Base-by-base conservation (phyloP, 208 protist species). In the Trypanosoma vivax region DNA sequence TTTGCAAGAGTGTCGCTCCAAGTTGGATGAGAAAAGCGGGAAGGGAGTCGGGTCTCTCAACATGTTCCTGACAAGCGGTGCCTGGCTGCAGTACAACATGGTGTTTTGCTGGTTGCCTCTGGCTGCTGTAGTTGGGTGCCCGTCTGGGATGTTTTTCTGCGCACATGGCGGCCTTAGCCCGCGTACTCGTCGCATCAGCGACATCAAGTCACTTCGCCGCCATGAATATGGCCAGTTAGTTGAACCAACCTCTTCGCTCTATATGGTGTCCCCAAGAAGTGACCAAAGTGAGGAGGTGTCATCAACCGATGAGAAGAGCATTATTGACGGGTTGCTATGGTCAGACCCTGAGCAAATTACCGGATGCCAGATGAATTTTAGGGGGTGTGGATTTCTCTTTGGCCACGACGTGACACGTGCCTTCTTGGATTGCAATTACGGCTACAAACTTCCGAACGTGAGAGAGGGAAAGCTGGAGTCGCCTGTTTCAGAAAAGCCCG, bases 271-370 rank as follows among this genome's bases (percentile, higher is more conserved):
- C 3, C 29, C 52, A 28, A 46, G 14, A 23, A 19, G 31, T 19
- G 47, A 39, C 3, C n/a, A 21, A 1, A 27, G 46, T 24, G 27
- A 14, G 25, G 47, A 47, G 28, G 21, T 34, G 11, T 45, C 50
- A 1, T 4, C 41, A 13, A 25, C 49, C 13, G 54, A 66, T n/a
- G 96, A 99, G 52, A 83, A 58, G 28, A 87, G 95, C 9, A 81
- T 99, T 27, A 83, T 99, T 3, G 99, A 98, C 75, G 99, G 99
- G 28, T 76, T 99, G 13, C 71, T 99, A 3, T 99, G 99, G 98
- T 97, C 95, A 1, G 98, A 99, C 71, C 98, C 99, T 6, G 88
- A 95, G 0, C 29, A 75, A 35, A 24, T 77, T 31, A 39, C 35
- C 7, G 83, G 85, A 11, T 93, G 70, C 56, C 41, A 50, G 11